Evolutionary conservation across 1,139 yeast genomes (phyloP), one percentile per base, ranked within the genome.

Genomic region (Candida anutae): DNA sequence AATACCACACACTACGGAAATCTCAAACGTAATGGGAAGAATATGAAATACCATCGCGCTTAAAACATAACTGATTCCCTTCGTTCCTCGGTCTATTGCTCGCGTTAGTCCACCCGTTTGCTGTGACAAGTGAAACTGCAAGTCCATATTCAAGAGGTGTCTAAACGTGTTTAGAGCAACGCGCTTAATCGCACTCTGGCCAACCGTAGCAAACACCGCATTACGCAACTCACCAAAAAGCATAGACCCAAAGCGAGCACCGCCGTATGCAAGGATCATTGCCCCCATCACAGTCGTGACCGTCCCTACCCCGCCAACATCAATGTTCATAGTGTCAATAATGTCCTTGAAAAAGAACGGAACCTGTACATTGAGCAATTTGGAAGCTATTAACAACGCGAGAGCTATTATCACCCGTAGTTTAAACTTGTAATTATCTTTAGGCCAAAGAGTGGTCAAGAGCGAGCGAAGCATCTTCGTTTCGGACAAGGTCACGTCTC

Each of bases 1-100:
- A 25, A 90, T 83, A 32, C 97, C 95, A 53, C 96, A 84, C 5
- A 90, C 99, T 34, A 90, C 77, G 4, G 83, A 69, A 29, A 90
- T 90, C 53, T 90, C 99, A 50, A 90, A 81, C 2, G 94, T 69
- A 21, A 90, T 81, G 5, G 99, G 99, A 24, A 90, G 66, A 17
- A 90, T 88, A 50, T 93, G 98, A 60, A 90, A 90, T 10, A 93
- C 95, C 95, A 90, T 83, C 3, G 98, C 95, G 22, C 84, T 77
- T 29, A 90, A 62, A 5, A 90, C 96, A 46, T 82, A 88, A 15
- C 94, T 80, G 29, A 90, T 90, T 56, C 99, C 98, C 44, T 90
- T 90, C 1, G 97, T 90, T 50, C 99, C 99, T 42, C 98, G 67
- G 48, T 90, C 99, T 45, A 90, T 90, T 1, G 98, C 97, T 36